Evolutionary conservation across 495 filamentous ascomycete species (phyloP), one percentile per base, ranked within the genome.

Genomic region (Lepidopterella palustris): DNA sequence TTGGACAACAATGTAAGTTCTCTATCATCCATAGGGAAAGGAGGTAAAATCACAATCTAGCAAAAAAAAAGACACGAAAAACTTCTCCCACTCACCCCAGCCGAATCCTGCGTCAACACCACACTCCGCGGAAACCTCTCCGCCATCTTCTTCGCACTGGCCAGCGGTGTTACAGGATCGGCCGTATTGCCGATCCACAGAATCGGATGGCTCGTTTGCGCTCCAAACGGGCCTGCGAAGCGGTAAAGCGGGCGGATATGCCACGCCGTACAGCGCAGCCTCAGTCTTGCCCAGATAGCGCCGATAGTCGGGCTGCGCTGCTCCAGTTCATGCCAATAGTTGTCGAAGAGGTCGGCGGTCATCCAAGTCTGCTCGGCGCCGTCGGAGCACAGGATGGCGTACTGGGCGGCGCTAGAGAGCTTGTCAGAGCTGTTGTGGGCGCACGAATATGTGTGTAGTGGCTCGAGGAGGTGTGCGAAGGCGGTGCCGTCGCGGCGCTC

Each of bases 331-430:
- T 71, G 45, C 62, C 80, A 77, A 57, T 82, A 78, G 0, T 64
- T 51, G 2, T 66, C 58, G 53, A 89, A 87, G 1, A 67, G 64
- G 1, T 72, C 65, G 0, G 75, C 56, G 3, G 75, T 77, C 1
- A 73, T 61, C 1, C 66, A 64, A 5, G 70, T 70, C 55, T 81
- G 62, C 15, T 73, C 74, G 26, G 77, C 75, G 0, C 77, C 78
- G 68, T 91, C 87, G 0, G 79, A 72, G 63, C 87, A 90, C 1
- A 85, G 70, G 40, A 90, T 83, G 2, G 84, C 83, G 15, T 75
- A 63, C 9, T 71, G 77, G 0, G 80, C 78, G 60, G 82, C 70
- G 60, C 60, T 72, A 4, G 29, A 21, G 2, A 24, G 20, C 23
- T 8, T 5, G 52, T 32, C 25, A 21, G 63, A 49, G 57, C 28